A percentile compares a stretch with the other conserved stretches of the same genome.
These are phyloP conservation scores for Picea sitchensis DNA, from an alignment of 75 land plant genomes.

Conservation along the genomic window DNA sequence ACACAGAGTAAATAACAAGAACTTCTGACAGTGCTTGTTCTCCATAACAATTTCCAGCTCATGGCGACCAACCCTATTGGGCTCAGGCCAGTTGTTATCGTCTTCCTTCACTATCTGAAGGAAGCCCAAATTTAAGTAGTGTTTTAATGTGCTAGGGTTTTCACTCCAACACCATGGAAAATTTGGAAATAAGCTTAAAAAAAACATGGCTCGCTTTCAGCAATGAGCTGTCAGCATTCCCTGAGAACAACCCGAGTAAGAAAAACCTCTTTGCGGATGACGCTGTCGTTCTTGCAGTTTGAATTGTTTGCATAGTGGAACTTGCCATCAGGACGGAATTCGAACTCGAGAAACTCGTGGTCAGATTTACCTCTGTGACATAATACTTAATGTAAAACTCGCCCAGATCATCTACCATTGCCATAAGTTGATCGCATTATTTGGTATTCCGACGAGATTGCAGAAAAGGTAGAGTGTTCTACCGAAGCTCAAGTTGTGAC, in stretches of 20 bases:
- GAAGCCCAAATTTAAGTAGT: not conserved
- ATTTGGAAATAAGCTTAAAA: not conserved
- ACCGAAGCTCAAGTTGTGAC: too few species aligned
- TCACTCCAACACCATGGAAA: not conserved
- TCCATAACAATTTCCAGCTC: constrained; percentile 98
- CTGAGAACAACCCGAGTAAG: constrained; percentile 66
- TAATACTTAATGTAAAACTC: constrained; percentile 92
- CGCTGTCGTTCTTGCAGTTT: constrained; percentile 97
- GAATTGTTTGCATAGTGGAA: constrained; percentile 97
- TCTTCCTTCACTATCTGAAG: constrained; percentile 96
- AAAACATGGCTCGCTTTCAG: constrained; percentile 66
- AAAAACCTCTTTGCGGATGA: constrained; percentile 94
- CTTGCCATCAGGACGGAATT: constrained; percentile 89
- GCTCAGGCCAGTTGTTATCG: constrained; percentile 95
- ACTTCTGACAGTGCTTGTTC: constrained; percentile 50
- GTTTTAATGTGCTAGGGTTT: not conserved
- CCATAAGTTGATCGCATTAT: not conserved
- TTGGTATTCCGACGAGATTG: too few species aligned
- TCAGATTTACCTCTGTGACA: constrained; percentile 96
- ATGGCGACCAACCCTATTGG: constrained; percentile 87
- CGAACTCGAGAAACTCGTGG: constrained; percentile 96
- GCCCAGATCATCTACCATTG: constrained; percentile 27
- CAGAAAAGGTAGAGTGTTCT: too few species aligned
- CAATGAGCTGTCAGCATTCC: constrained; percentile 81
- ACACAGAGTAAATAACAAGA: not conserved